These are phyloP conservation scores for Sporobolomyces phaffii DNA, from an alignment of 768 basidiomycete species.

Conservation along the genomic window DNA sequence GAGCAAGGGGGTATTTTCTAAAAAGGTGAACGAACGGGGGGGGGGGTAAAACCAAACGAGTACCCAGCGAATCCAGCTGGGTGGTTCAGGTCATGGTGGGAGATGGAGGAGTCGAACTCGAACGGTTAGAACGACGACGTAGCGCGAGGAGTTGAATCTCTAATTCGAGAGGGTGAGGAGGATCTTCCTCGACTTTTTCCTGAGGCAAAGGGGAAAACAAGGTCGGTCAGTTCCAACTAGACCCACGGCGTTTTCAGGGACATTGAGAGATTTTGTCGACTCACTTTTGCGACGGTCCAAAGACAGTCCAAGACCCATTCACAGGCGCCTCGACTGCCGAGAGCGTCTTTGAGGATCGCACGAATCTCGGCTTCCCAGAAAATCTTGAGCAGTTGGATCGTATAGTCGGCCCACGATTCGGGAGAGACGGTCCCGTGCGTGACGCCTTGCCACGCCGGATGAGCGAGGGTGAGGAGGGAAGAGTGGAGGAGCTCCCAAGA, in stretches of 20 bases:
- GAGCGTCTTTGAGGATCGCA: conserved; percentile 23
- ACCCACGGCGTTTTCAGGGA: neutral
- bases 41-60: no score
- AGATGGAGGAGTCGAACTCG: neutral
- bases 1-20: neutral
- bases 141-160: conserved; percentile 37
- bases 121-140: neutral
- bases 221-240: neutral
- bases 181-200: conserved; percentile 37
- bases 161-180: conserved; percentile 35
- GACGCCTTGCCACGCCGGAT: conserved; percentile 40
- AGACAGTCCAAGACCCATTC: conserved; percentile 37
- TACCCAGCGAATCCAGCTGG: no score
- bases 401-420: conserved; percentile 36
- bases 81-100: neutral
- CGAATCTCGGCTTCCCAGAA: conserved; percentile 34
- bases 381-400: conserved; percentile 39
- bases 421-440: conserved; percentile 32
- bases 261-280: neutral
- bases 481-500: conserved; percentile 37
- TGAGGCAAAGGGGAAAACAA: neutral
- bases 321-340: conserved; percentile 28
- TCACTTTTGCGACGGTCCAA: conserved; percentile 32
- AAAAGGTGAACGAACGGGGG: no score
- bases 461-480: conserved; percentile 17